phyloP scores from a whole-genome alignment of 164 flowering plant species.

The Aristolochia californica region DNA sequence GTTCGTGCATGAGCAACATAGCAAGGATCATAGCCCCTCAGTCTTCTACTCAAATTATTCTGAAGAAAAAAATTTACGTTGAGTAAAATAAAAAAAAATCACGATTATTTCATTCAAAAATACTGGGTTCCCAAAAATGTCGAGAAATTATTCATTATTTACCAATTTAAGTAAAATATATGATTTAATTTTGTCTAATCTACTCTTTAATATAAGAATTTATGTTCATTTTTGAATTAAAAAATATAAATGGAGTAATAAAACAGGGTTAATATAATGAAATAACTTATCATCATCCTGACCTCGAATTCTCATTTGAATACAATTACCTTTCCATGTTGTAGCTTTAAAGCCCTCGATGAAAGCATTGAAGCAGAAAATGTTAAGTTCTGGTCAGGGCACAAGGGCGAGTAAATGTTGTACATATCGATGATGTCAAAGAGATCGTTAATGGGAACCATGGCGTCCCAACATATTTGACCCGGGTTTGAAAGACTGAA shows the following conservation, averaged over 20 bases:
- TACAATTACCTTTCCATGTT: neutral
- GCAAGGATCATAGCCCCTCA: constrained; percentile 62
- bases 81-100: too few relatives aligned
- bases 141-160: too few relatives aligned
- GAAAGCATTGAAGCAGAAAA: neutral
- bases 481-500: constrained; percentile 19
- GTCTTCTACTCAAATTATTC: constrained; percentile 13
- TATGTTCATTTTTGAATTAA: neutral
- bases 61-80: neutral
- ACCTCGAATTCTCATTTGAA: too few relatives aligned
- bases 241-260: neutral
- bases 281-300: too few relatives aligned
- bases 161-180: too few relatives aligned
- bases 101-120: neutral
- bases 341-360: neutral
- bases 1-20: constrained; percentile 22
- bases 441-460: constrained; percentile 33
- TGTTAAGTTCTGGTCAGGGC: neutral
- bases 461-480: constrained; percentile 17
- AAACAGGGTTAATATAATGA: too few relatives aligned
- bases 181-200: too few relatives aligned
- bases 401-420: constrained; percentile 49
- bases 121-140: neutral
- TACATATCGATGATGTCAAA: constrained; percentile 72
- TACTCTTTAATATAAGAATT: too few relatives aligned